Evolutionary conservation across 2,329 filamentous ascomycete species (phyloP).

Genomic region (Ascochyta rabiei): DNA sequence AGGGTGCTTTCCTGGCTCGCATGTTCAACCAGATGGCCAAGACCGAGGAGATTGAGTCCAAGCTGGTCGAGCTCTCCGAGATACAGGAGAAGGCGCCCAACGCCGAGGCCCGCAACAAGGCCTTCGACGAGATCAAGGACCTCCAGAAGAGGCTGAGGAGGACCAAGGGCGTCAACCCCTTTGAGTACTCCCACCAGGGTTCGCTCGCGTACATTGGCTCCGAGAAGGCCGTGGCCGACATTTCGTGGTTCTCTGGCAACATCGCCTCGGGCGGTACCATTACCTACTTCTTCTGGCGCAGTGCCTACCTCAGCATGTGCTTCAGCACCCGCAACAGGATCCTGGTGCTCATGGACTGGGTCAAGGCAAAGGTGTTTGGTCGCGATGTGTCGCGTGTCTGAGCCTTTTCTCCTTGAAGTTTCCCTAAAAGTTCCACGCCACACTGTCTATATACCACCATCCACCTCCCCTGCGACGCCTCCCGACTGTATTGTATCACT

Average conservation of each 20-base stretch:
- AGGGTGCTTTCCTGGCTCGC: conserved; percentile 91
- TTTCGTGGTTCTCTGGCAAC: conserved; percentile 97
- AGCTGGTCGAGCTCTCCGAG: conserved; percentile 72
- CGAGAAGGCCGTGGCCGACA: conserved; percentile 96
- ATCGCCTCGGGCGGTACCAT: conserved; percentile 89
- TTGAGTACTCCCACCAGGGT: conserved; percentile 98
- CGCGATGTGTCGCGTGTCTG: conserved; percentile 85
- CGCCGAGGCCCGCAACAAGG: conserved; percentile 62
- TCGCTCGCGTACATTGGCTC: conserved; percentile 97
- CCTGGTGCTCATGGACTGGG: conserved; percentile 90
- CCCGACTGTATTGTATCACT: conserved; percentile 10
- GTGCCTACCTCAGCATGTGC: conserved; percentile 98
- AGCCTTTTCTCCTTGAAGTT: neutral
- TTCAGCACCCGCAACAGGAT: conserved; percentile 98
- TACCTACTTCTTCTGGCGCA: conserved; percentile 98
- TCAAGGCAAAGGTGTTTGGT: conserved; percentile 95
- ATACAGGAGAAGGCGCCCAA: conserved; percentile 70
- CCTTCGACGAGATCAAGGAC: conserved; percentile 78
- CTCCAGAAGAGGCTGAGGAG: conserved; percentile 85
- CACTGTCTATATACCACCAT: conserved; percentile 16
- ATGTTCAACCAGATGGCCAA: conserved; percentile 99
- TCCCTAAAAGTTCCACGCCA: conserved; percentile 8
- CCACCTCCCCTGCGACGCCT: conserved; percentile 7
- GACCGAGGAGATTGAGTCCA: conserved; percentile 79
- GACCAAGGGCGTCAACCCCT: conserved; percentile 94